A percentile compares a stretch with the other conserved stretches of the same genome.
phyloP scores from a whole-genome alignment of 225 moss, liverwort and hornwort species.

The Pseudisothecium myosuroides region DNA sequence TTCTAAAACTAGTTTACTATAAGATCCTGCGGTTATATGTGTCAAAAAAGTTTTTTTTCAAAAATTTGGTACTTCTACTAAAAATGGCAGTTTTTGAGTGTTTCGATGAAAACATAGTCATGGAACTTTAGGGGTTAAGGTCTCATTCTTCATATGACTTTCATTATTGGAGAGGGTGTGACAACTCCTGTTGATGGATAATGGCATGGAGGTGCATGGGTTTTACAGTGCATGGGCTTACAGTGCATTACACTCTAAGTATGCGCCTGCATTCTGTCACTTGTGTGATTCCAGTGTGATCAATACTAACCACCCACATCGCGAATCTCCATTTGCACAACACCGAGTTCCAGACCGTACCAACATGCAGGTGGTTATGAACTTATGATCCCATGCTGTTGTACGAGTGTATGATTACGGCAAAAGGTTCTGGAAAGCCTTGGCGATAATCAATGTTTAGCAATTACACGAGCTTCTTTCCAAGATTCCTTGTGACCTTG shows the following conservation, averaged over 20 bases:
- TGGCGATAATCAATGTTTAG: no score
- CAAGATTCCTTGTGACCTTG: not conserved
- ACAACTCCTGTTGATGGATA: not conserved
- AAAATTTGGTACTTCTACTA: no score
- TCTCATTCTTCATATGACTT: not conserved
- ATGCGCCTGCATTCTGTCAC: not conserved
- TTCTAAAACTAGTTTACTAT: no score
- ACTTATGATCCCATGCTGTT: not conserved
- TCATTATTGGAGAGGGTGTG: fast-evolving
- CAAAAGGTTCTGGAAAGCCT: not conserved
- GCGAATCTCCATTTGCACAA: not conserved
- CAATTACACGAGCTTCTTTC: not conserved
- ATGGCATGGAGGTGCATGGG: not conserved
- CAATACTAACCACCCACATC: not conserved
- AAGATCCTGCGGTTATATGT: no score
- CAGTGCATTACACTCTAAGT: not conserved
- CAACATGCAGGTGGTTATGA: not conserved
- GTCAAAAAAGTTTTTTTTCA: no score
- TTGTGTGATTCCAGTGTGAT: not conserved
- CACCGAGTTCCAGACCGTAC: not conserved
- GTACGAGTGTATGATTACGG: not conserved
- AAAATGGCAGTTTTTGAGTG: no score
- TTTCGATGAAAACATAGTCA: no score
- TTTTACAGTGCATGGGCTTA: not conserved
- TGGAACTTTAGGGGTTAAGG: no score